Conservation (phyloP, 73 alveolate genomes). For the Paramecium primaurelia region DNA sequence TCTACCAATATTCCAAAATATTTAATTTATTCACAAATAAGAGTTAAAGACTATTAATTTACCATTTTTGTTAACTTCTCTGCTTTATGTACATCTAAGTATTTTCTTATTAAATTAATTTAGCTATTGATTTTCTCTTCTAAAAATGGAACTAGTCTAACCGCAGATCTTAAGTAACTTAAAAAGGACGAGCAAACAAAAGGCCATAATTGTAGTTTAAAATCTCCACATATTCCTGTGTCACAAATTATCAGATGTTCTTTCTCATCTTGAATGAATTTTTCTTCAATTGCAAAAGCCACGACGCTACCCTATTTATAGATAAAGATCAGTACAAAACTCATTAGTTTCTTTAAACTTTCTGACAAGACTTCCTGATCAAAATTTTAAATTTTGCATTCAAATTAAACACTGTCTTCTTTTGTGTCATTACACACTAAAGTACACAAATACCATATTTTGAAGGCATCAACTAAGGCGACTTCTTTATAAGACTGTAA, state of each 20-base stretch:
- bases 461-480: not conserved
- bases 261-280: not conserved
- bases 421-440: not conserved
- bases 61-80: not conserved
- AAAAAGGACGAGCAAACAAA: not conserved
- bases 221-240: conserved; percentile 24
- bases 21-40: not conserved
- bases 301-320: not conserved
- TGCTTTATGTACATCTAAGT: not conserved
- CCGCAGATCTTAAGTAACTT: not conserved
- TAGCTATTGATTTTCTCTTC: not conserved
- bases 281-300: not conserved
- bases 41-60: not conserved
- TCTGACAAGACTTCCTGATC: not conserved
- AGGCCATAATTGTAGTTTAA: not conserved
- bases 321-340: not conserved
- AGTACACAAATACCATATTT: not conserved
- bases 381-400: not conserved
- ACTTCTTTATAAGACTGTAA: not conserved
- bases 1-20: not conserved
- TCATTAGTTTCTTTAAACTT: not conserved
- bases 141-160: not conserved
- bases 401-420: not conserved
- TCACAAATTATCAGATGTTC: not conserved
- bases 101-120: not conserved